Evolutionary conservation across 371 early-diverging fungal species (phyloP).

Genomic region (Syncephalastrum monosporum): DNA sequence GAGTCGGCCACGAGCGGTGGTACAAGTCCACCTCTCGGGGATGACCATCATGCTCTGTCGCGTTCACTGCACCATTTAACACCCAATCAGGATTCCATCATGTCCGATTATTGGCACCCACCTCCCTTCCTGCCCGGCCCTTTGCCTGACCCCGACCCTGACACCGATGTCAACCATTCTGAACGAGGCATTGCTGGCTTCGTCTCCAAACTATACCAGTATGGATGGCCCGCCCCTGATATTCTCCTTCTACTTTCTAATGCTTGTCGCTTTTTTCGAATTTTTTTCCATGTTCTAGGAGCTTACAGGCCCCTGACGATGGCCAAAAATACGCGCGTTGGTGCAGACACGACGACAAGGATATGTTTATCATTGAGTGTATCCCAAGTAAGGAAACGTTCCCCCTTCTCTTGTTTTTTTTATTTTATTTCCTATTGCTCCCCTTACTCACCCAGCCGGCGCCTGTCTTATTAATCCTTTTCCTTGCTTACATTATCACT

Average conservation of each 20-base stretch:
- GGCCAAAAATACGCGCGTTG: slow-evolving; percentile 45
- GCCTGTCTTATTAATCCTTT: not conserved
- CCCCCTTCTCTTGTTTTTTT: slow-evolving; percentile 6
- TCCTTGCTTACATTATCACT: not conserved
- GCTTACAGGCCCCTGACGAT: slow-evolving; percentile 35
- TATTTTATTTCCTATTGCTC: slow-evolving; percentile 2
- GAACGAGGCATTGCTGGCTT: slow-evolving; percentile 50
- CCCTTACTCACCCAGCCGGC: slow-evolving; percentile 1
- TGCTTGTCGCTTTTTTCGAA: not conserved
- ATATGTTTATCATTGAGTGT: slow-evolving; percentile 51
- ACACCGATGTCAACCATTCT: slow-evolving; percentile 16
- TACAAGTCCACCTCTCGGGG: no score
- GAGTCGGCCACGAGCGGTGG: no score
- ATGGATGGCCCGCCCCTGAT: slow-evolving; percentile 10
- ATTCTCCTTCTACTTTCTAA: slow-evolving; percentile 8
- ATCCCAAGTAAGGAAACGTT: slow-evolving; percentile 38
- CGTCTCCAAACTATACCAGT: slow-evolving; percentile 51
- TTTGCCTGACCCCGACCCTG: slow-evolving; percentile 1
- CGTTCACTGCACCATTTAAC: slow-evolving; percentile 1
- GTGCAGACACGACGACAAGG: slow-evolving; percentile 43
- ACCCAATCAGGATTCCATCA: slow-evolving; percentile 1
- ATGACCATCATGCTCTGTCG: not conserved
- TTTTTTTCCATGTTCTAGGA: slow-evolving; percentile 22
- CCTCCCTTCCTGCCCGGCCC: not conserved
- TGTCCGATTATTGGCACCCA: slow-evolving; percentile 18